These are phyloP conservation scores for Ascosphaera aggregata DNA, from an alignment of 2,329 filamentous ascomycete genomes.

Conservation along the genomic window DNA sequence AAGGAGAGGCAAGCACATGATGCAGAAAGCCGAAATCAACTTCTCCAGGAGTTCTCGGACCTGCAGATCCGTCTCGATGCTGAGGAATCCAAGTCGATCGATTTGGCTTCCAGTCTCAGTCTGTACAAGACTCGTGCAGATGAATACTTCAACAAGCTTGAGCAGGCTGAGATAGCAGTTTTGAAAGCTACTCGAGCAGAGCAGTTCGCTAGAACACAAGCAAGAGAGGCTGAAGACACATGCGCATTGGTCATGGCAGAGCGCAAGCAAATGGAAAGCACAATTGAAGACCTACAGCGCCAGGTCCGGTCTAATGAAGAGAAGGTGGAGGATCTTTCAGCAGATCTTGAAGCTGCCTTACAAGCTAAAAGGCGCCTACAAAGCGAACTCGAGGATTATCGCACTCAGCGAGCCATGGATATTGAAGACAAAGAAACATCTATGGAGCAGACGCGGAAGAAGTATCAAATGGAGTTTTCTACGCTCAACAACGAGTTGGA, in stretches of 20 bases:
- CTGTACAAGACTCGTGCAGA: constrained; percentile 83
- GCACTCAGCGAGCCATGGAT: constrained; percentile 82
- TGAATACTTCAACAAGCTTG: constrained; percentile 91
- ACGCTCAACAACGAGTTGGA: constrained; percentile 81
- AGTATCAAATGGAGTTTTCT: constrained; percentile 86
- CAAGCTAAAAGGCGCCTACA: constrained; percentile 88
- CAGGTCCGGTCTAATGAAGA: constrained; percentile 80
- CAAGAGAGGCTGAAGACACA: constrained; percentile 73
- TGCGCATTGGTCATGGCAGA: constrained; percentile 81
- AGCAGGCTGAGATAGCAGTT: constrained; percentile 89
- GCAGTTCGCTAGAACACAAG: constrained; percentile 79
- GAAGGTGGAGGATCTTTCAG: constrained; percentile 71
- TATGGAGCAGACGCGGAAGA: constrained; percentile 91
- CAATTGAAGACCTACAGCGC: constrained; percentile 73
- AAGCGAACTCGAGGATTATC: constrained; percentile 93
- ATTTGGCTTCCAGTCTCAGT: constrained; percentile 61
- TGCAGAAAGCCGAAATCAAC: constrained; percentile 60
- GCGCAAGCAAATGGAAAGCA: constrained; percentile 67
- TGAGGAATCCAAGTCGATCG: constrained; percentile 62
- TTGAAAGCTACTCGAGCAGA: constrained; percentile 80
- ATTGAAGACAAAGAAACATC: constrained; percentile 92
- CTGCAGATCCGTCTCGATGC: constrained; percentile 81
- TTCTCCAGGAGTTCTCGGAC: constrained; percentile 81
- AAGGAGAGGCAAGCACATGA: constrained; percentile 63
- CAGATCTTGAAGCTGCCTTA: constrained; percentile 62